Evolutionary conservation across 2,329 filamentous ascomycete species (phyloP).

Genomic region (Aspergillus ustus): DNA sequence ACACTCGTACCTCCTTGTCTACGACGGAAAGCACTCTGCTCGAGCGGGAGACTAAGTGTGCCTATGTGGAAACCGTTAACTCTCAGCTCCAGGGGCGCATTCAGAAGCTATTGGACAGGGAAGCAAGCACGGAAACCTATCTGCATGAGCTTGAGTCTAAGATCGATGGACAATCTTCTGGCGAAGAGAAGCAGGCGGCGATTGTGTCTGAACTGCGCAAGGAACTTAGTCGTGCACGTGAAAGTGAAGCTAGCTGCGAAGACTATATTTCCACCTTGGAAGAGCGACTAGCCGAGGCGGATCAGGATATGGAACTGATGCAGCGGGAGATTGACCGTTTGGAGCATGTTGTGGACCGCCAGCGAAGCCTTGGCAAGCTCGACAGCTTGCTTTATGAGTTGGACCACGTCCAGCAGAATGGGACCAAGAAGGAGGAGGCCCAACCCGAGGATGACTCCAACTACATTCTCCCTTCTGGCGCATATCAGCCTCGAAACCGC

Average conservation of each 20-base stretch:
- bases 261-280: slow-evolving; percentile 98
- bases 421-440: slow-evolving; percentile 33
- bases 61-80: slow-evolving; percentile 91
- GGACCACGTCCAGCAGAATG: slow-evolving; percentile 70
- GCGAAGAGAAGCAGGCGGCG: slow-evolving; percentile 88
- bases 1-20: slow-evolving; percentile 80
- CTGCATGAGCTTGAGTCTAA: slow-evolving; percentile 89
- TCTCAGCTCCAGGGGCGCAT: slow-evolving; percentile 84
- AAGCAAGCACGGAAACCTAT: slow-evolving; percentile 89
- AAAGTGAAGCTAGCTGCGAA: slow-evolving; percentile 88
- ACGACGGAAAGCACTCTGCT: slow-evolving; percentile 83
- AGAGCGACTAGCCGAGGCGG: slow-evolving; percentile 90
- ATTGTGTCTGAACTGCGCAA: slow-evolving; percentile 87
- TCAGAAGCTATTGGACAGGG: slow-evolving; percentile 91
- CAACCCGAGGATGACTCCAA: slow-evolving; percentile 22
- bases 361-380: slow-evolving; percentile 90
- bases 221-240: slow-evolving; percentile 83
- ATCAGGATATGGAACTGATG: slow-evolving; percentile 96
- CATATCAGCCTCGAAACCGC: slow-evolving; percentile 34
- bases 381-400: slow-evolving; percentile 91
- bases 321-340: slow-evolving; percentile 92
- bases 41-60: slow-evolving; percentile 91
- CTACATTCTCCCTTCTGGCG: slow-evolving; percentile 23
- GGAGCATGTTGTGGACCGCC: slow-evolving; percentile 92
- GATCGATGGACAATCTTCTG: slow-evolving; percentile 85